These are phyloP conservation scores for Tylopilus balloui DNA, from an alignment of 768 basidiomycete species.

Conservation along the genomic window DNA sequence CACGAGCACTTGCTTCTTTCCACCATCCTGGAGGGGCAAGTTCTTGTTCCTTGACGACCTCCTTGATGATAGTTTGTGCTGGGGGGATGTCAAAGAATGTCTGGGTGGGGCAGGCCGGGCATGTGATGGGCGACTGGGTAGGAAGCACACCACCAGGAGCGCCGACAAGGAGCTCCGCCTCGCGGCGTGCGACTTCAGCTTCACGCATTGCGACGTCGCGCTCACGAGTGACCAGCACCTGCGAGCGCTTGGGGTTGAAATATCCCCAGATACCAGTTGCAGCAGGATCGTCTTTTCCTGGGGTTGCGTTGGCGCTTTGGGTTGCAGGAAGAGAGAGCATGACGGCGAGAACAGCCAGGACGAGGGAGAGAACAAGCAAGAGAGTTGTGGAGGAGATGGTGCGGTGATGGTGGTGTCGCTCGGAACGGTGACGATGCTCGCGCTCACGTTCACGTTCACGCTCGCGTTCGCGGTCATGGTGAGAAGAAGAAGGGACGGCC, in stretches of 20 bases:
- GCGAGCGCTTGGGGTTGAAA: slow-evolving; percentile 77
- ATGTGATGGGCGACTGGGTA: slow-evolving; percentile 45
- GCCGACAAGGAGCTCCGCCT: slow-evolving; percentile 79
- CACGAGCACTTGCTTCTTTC: slow-evolving; percentile 59
- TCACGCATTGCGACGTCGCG: slow-evolving; percentile 76
- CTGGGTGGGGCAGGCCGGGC: slow-evolving; percentile 54
- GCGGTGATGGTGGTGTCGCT: slow-evolving; percentile 71
- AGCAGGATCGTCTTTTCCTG: slow-evolving; percentile 35
- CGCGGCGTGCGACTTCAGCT: slow-evolving; percentile 84
- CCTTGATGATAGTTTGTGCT: slow-evolving; percentile 79
- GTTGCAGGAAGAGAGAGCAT: slow-evolving; percentile 81
- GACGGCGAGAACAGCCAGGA: slow-evolving; percentile 83
- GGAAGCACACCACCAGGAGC: slow-evolving; percentile 78
- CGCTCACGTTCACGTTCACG: slow-evolving; percentile 50
- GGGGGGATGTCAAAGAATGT: slow-evolving; percentile 57
- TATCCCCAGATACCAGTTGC: slow-evolving; percentile 62
- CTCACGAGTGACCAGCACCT: slow-evolving; percentile 76
- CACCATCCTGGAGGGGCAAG: slow-evolving; percentile 79
- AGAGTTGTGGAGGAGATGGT: slow-evolving; percentile 89
- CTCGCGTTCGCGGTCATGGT: slow-evolving; percentile 55
- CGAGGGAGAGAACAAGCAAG: slow-evolving; percentile 78
- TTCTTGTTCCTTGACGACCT: slow-evolving; percentile 78
- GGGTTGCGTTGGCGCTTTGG: slow-evolving; percentile 29
- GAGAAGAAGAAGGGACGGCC: slow-evolving; percentile 84
- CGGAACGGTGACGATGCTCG: slow-evolving; percentile 53